Evolutionary conservation across 2,329 filamentous ascomycete genomes (phyloP), one percentile per base, ranked within the genome.

Genomic region (Zymoseptoria pseudotritici): DNA sequence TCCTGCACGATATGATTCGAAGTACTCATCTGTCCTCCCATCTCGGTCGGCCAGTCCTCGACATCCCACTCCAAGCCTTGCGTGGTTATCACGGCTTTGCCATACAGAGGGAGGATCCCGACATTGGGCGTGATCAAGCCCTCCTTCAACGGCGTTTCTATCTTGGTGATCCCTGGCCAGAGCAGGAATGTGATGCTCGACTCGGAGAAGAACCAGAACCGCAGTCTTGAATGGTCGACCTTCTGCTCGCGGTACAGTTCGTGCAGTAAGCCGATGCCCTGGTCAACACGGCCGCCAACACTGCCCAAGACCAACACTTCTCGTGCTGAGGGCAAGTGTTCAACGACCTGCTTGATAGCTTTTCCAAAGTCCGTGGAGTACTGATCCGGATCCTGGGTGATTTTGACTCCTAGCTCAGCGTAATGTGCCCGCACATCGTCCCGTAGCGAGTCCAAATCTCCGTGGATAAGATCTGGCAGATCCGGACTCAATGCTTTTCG

Each of bases 361-460:
- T 99, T 99, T 67, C 83, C 86, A 68, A 97, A 96, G 74, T 99
- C 94, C 26, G 94, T 96, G 20, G 87, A 88, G 67, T 95, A 84
- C 74, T 97, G 90, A 71, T 95, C 90, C n/a, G 80, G 73, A 64
- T 93, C 86, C 67, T 85, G 78, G 64, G 90, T 80, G 57, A 97
- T 79, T 11, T 79, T 70, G 1, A 90, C 82, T 26, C 79, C 73
- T 56, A 81, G 79, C 21, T 79, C 76, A 36, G 82, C 78, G 75
- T 92, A 96, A 74, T 88, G 87, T n/a, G 80, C 69, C 56, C 80
- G 80, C 10, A 89, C 82, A 11, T 83, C 75, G 9, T 83, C 78
- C 2, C 77, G 77, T 19, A 97, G 78, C 3, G 93, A 97, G 76
- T 99, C 94, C 9, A 99, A 82, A 72, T 99, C 94, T 53, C 94